phyloP scores from a whole-genome alignment of 1,284 basidiomycete species.

The Ganoderma multipileum region DNA sequence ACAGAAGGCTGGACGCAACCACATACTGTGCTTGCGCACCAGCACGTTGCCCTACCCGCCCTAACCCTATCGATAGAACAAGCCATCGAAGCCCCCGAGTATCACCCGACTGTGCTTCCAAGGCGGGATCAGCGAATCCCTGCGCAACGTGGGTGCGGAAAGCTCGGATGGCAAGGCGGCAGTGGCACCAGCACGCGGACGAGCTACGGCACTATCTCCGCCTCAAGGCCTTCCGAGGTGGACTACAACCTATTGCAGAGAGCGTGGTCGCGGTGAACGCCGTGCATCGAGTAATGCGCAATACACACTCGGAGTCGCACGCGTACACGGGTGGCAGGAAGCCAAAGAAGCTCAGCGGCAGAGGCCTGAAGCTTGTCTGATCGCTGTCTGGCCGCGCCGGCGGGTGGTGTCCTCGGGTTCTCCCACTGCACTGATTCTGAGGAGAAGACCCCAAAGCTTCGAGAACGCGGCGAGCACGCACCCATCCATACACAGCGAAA shows the following conservation, averaged over 20 bases:
- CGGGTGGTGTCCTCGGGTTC: background rate
- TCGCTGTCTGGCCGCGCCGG: background rate
- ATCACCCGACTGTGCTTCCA: constrained; percentile 9
- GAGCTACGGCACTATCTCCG: constrained; percentile 21
- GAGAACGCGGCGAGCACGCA: background rate
- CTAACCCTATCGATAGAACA: constrained; percentile 18
- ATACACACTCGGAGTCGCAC: background rate
- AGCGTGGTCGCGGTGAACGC: background rate
- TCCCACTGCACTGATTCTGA: background rate
- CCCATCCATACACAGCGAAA: background rate
- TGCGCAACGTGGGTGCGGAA: background rate
- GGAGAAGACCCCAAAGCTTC: background rate
- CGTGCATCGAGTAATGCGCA: constrained; percentile 1
- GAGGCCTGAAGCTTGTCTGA: constrained; percentile 20
- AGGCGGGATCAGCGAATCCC: constrained; percentile 1
- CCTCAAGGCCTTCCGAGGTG: constrained; percentile 21
- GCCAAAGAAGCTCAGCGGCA: constrained; percentile 5
- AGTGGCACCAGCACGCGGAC: constrained; percentile 11
- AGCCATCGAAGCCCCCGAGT: constrained; percentile 8
- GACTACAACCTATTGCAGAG: background rate
- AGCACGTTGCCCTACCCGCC: background rate
- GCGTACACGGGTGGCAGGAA: constrained; percentile 1
- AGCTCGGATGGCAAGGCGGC: background rate
- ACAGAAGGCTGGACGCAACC: constrained; percentile 1
- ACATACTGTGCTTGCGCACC: background rate